phyloP scores from a whole-genome alignment of 1,139 yeast genomes.

The Trichomonascaceae sp. region DNA sequence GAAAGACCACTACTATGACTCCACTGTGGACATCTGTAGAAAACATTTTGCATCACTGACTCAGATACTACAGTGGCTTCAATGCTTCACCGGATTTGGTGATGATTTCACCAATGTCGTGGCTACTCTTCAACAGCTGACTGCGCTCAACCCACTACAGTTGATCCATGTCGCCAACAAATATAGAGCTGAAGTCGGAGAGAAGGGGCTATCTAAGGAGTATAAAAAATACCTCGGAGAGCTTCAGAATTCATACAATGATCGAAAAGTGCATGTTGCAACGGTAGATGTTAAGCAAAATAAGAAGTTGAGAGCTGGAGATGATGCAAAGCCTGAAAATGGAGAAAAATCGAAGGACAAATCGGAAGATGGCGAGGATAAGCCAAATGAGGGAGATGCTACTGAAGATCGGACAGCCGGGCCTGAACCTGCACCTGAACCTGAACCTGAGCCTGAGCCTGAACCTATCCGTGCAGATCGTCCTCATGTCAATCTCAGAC shows the following conservation, averaged over 20 bases:
- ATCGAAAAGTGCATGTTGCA: conserved; percentile 21
- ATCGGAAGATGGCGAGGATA: conserved; percentile 3
- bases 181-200: conserved; percentile 82
- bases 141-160: conserved; percentile 60
- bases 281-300: conserved; percentile 12
- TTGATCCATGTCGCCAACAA: conserved; percentile 63
- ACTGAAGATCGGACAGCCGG: conserved; percentile 2
- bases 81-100: conserved; percentile 67
- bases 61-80: conserved; percentile 85
- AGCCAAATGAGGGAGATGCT: conserved; percentile 2
- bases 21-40: conserved; percentile 47
- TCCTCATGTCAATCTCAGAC: conserved; percentile 4
- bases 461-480: background rate
- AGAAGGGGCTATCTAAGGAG: conserved; percentile 40
- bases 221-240: conserved; percentile 32
- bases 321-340: conserved; percentile 5
- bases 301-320: conserved; percentile 2
- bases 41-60: conserved; percentile 66
- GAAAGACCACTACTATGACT: conserved; percentile 28
- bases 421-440: background rate
- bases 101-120: conserved; percentile 53
- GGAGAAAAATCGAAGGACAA: conserved; percentile 6
- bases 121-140: conserved; percentile 40
- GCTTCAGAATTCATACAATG: conserved; percentile 27
- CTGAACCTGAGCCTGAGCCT: background rate